Percentiles rank a stretch among this genome's conserved stretches.
Conservation (phyloP, 345 rosid genomes). For the Anacardium occidentale region DNA sequence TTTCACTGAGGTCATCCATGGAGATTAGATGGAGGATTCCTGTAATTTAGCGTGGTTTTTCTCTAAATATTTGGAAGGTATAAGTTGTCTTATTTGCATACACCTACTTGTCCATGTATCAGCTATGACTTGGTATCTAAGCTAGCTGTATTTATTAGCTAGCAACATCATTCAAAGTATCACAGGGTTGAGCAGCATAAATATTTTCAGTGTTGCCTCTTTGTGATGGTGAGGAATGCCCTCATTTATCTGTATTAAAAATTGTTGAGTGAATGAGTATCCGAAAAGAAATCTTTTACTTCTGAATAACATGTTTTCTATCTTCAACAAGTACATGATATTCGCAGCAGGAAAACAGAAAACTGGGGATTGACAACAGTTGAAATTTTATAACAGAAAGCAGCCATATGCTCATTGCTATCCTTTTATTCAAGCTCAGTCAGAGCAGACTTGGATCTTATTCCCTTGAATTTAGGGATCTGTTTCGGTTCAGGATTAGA, state of each 20-base stretch:
- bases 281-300: background rate
- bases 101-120: constrained; percentile 8
- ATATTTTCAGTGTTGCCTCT: constrained; percentile 42
- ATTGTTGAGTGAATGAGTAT: constrained; percentile 13
- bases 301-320: background rate
- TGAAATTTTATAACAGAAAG: no score
- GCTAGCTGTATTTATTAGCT: constrained; percentile 20
- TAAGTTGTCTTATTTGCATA: constrained; percentile 2
- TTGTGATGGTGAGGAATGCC: constrained; percentile 30
- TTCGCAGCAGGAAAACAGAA: background rate
- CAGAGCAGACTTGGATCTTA: constrained; percentile 20
- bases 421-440: background rate
- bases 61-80: no score
- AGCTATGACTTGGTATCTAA: constrained; percentile 5
- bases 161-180: constrained; percentile 23
- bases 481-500: constrained; percentile 20
- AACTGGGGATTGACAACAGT: constrained; percentile 13
- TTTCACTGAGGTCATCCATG: constrained; percentile 30
- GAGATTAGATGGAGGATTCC: constrained; percentile 12
- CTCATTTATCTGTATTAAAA: constrained; percentile 12
- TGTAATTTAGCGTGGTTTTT: no score
- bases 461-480: constrained; percentile 13
- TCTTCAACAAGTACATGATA: background rate
- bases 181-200: constrained; percentile 34
- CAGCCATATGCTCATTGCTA: no score